phyloP scores from a whole-genome alignment of 805 yeast species.

The Metschnikowia similis region DNA sequence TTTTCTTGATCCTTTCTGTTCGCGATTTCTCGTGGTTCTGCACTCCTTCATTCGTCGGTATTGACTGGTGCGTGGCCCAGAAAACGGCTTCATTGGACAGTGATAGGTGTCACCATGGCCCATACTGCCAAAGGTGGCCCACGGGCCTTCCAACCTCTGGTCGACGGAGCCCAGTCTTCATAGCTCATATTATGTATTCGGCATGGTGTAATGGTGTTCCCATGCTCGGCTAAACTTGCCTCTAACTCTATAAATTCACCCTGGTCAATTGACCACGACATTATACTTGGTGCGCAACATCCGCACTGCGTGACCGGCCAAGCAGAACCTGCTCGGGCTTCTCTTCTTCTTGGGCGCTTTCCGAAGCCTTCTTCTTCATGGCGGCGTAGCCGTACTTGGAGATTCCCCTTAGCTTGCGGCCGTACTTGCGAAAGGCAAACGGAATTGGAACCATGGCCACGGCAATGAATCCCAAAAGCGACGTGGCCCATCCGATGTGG shows the following conservation, averaged over 20 bases:
- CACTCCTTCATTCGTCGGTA: too few species aligned
- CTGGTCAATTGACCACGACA: not conserved
- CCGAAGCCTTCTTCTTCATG: slow-evolving; percentile 21
- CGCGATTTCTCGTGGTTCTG: too few species aligned
- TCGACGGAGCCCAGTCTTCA: too few species aligned
- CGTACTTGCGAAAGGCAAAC: slow-evolving; percentile 60
- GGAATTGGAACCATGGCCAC: slow-evolving; percentile 73
- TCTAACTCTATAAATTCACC: not conserved
- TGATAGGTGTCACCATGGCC: too few species aligned
- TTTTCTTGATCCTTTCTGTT: too few species aligned
- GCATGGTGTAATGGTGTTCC: not conserved
- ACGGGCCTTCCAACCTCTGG: too few species aligned
- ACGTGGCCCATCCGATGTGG: slow-evolving; percentile 76
- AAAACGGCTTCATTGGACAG: too few species aligned
- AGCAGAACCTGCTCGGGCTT: not conserved
- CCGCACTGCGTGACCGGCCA: not conserved
- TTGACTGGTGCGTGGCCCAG: too few species aligned
- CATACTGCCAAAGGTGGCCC: too few species aligned
- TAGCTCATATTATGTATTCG: not conserved
- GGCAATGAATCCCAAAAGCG: slow-evolving; percentile 61
- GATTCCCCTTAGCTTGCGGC: slow-evolving; percentile 49
- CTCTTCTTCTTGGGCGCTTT: slow-evolving; percentile 2
- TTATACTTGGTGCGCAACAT: not conserved
- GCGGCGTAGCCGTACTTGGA: slow-evolving; percentile 60
- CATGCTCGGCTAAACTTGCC: not conserved